A percentile compares a stretch with the other conserved stretches of the same genome.
Conservation (phyloP, 768 basidiomycete species). For the Leucocoprinus birnbaumii region DNA sequence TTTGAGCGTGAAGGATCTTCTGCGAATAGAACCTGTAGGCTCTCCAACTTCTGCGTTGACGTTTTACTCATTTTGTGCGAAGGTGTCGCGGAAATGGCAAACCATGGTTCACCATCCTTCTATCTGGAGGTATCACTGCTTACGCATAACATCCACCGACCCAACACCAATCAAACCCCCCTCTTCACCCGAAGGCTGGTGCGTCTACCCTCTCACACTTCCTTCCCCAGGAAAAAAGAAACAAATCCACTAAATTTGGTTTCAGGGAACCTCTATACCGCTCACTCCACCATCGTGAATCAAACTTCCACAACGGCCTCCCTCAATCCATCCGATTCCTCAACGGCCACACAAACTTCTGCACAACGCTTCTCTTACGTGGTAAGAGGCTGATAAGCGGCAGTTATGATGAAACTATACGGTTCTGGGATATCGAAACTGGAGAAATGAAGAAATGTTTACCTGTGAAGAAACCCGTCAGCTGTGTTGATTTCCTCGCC, state of each 20-base stretch:
- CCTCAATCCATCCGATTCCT: slow-evolving; percentile 80
- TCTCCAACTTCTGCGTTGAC: slow-evolving; percentile 4
- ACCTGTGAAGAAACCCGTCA: slow-evolving; percentile 85
- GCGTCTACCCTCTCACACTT: background rate
- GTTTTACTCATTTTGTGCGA: slow-evolving; percentile 30
- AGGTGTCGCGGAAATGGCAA: slow-evolving; percentile 48
- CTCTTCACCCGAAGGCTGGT: slow-evolving; percentile 70
- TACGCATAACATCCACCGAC: slow-evolving; percentile 69
- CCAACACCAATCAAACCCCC: slow-evolving; percentile 66
- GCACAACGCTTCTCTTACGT: slow-evolving; percentile 75
- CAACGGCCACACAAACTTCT: slow-evolving; percentile 83
- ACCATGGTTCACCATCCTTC: slow-evolving; percentile 55
- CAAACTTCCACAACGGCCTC: slow-evolving; percentile 73
- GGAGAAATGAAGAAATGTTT: slow-evolving; percentile 69
- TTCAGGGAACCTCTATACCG: slow-evolving; percentile 64
- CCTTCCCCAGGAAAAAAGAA: too few relatives aligned
- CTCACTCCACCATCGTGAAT: slow-evolving; percentile 80
- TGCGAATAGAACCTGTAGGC: slow-evolving; percentile 55
- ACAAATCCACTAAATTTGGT: background rate
- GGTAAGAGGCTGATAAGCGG: slow-evolving; percentile 86
- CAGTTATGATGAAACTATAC: slow-evolving; percentile 88
- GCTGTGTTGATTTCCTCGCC: slow-evolving; percentile 82
- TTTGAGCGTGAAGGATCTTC: slow-evolving; percentile 54
- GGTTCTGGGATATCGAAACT: slow-evolving; percentile 83
- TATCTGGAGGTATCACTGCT: slow-evolving; percentile 76